Evolutionary conservation across 2,329 filamentous ascomycete genomes (phyloP), one percentile per base, ranked within the genome.

Genomic region (Arthrobotrys musiformis): DNA sequence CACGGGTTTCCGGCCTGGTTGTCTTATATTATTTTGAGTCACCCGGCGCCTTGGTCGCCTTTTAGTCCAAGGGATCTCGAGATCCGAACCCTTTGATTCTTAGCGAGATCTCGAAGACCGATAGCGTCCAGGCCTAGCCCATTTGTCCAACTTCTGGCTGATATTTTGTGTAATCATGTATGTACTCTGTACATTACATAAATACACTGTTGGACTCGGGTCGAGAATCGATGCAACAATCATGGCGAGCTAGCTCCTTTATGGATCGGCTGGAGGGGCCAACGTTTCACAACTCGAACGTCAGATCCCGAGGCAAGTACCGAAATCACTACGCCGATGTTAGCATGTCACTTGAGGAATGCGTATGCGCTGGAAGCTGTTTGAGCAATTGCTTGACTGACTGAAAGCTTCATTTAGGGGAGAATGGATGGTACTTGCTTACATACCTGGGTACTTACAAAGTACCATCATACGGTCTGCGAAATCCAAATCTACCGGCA

Each of bases 101-200:
- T 7, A 26, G 13, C 24, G 15, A 37, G 54, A 19, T 24, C 15
- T 58, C 30, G 54, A 58, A 26, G 33, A 22, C 22, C n/a, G 54
- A n/a, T 33, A 17, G 54, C n/a, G 24, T 15, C 54, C 17, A 33
- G 30, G 6, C 11, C 48, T 1, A 24, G 52, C 6, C 52, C 52
- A 13, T 24, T 40, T 13, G 54, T 58, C 19, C 11, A 19, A 58
- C 54, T 19, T 40, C 19, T n/a, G 9, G 5, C n/a, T 17, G 33
- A 37, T 30, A 58, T 58, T 58, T 56, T 11, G 54, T 58, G 54
- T 40, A 40, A 58, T 58, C 13, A 40, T 37, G 17, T 6, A 37
- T n/a, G n/a, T n/a, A n/a, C n/a, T n/a, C n/a, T n/a, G n/a, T n/a
- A n/a, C n/a, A n/a, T n/a, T n/a, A n/a, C n/a, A n/a, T n/a, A n/a